Evolutionary conservation across 768 basidiomycete species (phyloP).

Genomic region (Rhizopogon roseolus): DNA sequence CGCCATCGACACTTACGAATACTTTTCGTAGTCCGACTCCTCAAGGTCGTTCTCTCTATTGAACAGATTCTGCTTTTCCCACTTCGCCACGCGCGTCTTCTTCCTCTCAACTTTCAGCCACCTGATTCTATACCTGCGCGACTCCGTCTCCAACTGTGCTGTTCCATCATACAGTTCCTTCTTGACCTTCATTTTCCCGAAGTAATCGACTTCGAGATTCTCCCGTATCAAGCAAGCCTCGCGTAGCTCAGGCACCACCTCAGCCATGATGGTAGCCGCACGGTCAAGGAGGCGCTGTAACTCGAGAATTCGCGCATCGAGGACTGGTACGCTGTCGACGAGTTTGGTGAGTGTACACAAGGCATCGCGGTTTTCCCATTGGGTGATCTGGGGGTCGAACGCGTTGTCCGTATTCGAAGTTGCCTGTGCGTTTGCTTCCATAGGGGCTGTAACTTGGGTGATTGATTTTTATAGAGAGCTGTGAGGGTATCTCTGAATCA

Average conservation of each 20-base stretch:
- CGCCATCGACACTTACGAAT: constrained; percentile 14
- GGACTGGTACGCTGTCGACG: constrained; percentile 14
- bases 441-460: not conserved
- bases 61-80: constrained; percentile 13
- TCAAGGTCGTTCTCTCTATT: constrained; percentile 5
- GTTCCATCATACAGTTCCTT: constrained; percentile 29
- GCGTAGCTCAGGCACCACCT: constrained; percentile 12
- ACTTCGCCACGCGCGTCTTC: constrained; percentile 12
- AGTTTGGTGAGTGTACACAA: constrained; percentile 23
- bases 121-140: constrained; percentile 18
- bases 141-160: constrained; percentile 15
- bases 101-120: constrained; percentile 20
- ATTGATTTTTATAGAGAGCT: too few relatives aligned
- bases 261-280: constrained; percentile 9
- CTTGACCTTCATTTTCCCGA: constrained; percentile 27
- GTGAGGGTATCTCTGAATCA: too few relatives aligned
- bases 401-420: not conserved
- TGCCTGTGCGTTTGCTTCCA: not conserved
- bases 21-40: constrained; percentile 16
- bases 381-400: constrained; percentile 11
- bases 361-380: constrained; percentile 19
- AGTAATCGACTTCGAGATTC: constrained; percentile 16
- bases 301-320: constrained; percentile 17
- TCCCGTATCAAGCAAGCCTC: constrained; percentile 19
- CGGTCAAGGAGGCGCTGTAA: constrained; percentile 13